phyloP scores from a whole-genome alignment of 2,329 filamentous ascomycete species.

The Monosporascus sp. region DNA sequence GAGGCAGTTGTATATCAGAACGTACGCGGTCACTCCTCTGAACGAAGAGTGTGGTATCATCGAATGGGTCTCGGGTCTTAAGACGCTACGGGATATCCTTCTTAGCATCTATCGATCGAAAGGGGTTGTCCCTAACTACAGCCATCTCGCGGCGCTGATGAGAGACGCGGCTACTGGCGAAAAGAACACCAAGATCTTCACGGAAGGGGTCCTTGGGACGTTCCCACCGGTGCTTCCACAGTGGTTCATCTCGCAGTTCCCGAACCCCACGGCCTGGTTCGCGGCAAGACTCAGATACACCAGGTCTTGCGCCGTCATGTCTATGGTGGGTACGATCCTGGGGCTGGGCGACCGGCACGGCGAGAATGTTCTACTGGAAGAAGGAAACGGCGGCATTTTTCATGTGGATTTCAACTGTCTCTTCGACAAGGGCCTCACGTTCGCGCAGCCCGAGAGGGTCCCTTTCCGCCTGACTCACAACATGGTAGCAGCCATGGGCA shows the following conservation, averaged over 20 bases:
- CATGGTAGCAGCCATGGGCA: conserved; percentile 96
- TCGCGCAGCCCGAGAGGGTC: conserved; percentile 88
- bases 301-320: conserved; percentile 94
- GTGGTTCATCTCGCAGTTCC: conserved; percentile 96
- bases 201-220: conserved; percentile 53
- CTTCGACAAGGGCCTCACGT: conserved; percentile 95
- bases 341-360: conserved; percentile 92
- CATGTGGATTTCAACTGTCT: conserved; percentile 99
- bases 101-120: conserved; percentile 71
- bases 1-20: conserved; percentile 89
- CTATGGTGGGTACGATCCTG: conserved; percentile 95
- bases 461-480: conserved; percentile 98
- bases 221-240: conserved; percentile 83
- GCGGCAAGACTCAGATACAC: conserved; percentile 83
- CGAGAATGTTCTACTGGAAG: conserved; percentile 93
- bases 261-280: conserved; percentile 90
- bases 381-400: conserved; percentile 87
- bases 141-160: conserved; percentile 56
- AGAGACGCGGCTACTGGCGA: conserved; percentile 55
- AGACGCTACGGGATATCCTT: conserved; percentile 87
- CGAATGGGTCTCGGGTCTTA: conserved; percentile 96
- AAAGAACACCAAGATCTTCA: conserved; percentile 65
- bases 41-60: conserved; percentile 98
- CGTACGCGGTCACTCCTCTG: conserved; percentile 91
- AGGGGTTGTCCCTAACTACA: conserved; percentile 65